Evolutionary conservation across 176 grass and related monocot genomes (phyloP).

Genomic region (Miscanthus lutarioriparius): DNA sequence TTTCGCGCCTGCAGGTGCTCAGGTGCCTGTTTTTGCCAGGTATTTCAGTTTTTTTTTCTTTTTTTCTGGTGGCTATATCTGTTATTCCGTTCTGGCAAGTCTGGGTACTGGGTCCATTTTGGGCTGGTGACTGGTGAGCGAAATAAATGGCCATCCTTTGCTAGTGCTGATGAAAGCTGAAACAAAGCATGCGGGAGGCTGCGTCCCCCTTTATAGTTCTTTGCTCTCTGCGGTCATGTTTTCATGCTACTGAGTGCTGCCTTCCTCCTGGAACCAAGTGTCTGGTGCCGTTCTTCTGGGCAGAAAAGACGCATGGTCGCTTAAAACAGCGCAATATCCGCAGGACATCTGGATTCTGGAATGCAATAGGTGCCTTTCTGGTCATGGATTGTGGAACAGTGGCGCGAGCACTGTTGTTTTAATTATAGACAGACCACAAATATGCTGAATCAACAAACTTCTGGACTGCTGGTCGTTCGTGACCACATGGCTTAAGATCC

Average conservation of each 20-base stretch:
- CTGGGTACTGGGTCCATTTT: neutral
- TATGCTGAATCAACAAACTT: neutral
- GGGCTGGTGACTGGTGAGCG: neutral
- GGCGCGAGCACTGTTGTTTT: neutral
- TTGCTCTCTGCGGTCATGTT: neutral
- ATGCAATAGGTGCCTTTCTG: neutral
- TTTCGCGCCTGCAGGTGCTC: too few species aligned
- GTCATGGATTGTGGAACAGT: neutral
- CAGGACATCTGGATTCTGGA: neutral
- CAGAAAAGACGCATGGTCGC: neutral
- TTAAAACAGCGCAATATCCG: neutral
- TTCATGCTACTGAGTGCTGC: neutral
- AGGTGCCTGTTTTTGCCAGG: too few species aligned
- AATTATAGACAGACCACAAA: neutral
- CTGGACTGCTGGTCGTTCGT: neutral
- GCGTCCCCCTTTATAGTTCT: neutral
- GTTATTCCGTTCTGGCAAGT: neutral
- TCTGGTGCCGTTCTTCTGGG: neutral
- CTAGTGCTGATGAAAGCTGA: neutral
- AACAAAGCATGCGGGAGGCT: neutral
- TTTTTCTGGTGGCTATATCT: neutral
- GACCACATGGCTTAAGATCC: neutral
- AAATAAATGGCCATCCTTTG: neutral
- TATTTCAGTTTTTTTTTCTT: neutral
- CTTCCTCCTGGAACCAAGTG: neutral